Evolutionary conservation across 495 filamentous ascomycete genomes (phyloP), one percentile per base, ranked within the genome.

Genomic region (Coniosporium apollinis): DNA sequence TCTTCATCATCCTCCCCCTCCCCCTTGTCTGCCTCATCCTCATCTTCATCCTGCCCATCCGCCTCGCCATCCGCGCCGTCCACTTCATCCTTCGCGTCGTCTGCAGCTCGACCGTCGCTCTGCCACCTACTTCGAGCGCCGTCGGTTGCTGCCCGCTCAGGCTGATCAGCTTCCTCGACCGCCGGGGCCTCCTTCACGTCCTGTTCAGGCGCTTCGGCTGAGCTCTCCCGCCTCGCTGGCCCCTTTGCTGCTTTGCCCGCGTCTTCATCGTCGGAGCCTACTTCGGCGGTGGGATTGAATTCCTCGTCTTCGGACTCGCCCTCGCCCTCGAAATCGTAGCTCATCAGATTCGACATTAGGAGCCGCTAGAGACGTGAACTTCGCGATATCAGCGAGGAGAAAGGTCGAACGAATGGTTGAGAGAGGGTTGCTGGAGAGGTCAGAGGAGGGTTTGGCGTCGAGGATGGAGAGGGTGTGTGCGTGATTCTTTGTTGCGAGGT

Each of bases 161-260:
- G 55, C 6, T 65, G 58, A 11, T 62, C 62, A n/a, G 64, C 66
- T n/a, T 68, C 65, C 0, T 67, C 66, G 9, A 66, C 63, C 5
- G 66, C 64, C 5, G 60, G 50, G 1, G 30, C 28, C 35, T 55
- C 54, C 6, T 62, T 60, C 5, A 22, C 33, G 14, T 28, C 33
- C 16, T 19, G 37, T 34, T 20, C 19, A 33, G 20, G 31, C 26
- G 19, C 10, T n/a, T 33, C 41, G 11, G 37, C 33, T 28, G 34
- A 30, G n/a, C 36, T 25, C n/a, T 39, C 28, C 15, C 5, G 4
- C 3, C 17, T 32, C 17, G 30, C 11, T 32, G 9, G n/a, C 18
- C 17, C 15, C 11, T 13, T 9, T 9, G 11, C 18, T 9, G 11
- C 30, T n/a, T 32, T 32, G n/a, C 9, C 30, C 10, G 30, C 49